Percentiles rank a stretch among this genome's conserved stretches.
Evolutionary conservation across 805 yeast genomes (phyloP).

Genomic region (Danielozyma ontarioensis): DNA sequence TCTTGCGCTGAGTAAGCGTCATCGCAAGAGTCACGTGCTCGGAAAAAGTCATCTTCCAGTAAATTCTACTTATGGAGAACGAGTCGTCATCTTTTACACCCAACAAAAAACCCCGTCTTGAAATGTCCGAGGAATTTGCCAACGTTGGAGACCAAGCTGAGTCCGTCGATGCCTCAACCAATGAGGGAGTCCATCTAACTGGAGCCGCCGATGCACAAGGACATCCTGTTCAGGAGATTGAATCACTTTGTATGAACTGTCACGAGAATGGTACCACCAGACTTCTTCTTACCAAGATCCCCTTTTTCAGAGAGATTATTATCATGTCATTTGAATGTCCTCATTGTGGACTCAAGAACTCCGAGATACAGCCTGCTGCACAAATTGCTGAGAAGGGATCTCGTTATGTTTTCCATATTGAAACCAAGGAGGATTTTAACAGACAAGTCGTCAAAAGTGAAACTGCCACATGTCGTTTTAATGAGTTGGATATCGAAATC

Average conservation of each 20-base stretch:
- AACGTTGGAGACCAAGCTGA: constrained; percentile 40
- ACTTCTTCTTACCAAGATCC: constrained; percentile 80
- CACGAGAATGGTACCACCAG: constrained; percentile 80
- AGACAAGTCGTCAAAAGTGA: constrained; percentile 93
- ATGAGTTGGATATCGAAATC: constrained; percentile 85
- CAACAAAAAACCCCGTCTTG: constrained; percentile 1
- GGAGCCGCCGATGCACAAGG: constrained; percentile 84
- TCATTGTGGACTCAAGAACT: constrained; percentile 86
- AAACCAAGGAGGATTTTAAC: constrained; percentile 65
- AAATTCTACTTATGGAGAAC: too few relatives aligned
- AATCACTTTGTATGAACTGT: constrained; percentile 95
- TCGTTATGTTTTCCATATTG: constrained; percentile 65
- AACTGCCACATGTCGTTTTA: constrained; percentile 71
- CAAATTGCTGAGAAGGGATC: constrained; percentile 86
- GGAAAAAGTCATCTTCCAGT: too few relatives aligned
- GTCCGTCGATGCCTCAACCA: constrained; percentile 16
- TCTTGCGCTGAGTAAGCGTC: too few relatives aligned
- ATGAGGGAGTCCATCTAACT: constrained; percentile 52
- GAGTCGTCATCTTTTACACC: too few relatives aligned
- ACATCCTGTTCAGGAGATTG: constrained; percentile 92
- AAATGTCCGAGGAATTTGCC: constrained; percentile 15
- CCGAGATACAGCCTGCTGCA: constrained; percentile 95
- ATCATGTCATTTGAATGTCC: constrained; percentile 95
- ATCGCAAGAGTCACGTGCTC: too few relatives aligned
- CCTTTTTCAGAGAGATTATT: constrained; percentile 85